Base-by-base conservation (phyloP, 2,329 filamentous ascomycete genomes). In the Cordyceps fumosorosea region DNA sequence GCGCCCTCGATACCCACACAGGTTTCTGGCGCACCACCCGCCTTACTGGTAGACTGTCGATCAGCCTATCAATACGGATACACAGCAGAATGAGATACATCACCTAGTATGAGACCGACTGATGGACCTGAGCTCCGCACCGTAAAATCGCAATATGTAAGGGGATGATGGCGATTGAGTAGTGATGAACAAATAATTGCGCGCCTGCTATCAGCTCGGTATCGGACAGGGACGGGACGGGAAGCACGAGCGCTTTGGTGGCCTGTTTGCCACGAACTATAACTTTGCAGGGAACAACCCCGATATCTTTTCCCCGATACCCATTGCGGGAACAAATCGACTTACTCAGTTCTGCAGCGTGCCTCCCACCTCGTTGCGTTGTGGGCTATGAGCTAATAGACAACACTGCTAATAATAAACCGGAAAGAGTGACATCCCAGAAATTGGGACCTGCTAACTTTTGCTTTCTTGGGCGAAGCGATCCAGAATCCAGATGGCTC, bases 291-390 rank as follows among this genome's bases (percentile, higher is more conserved):
- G 55, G 55, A 48, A n/a, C 20, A 40, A 48, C 7, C 55, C 55
- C 55, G 44, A 57, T 48, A 57, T 57, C 24, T 24, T 34, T 18
- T 3, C 44, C 37, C 56, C 24, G 22, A 32, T 52, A 29, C 34
- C 56, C 47, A 52, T n/a, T 32, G 56, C 56, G 34, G 56, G 56
- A 59, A 37, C 44, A 52, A 59, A 50, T 59, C 56, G 50, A 52
- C 47, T 52, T 59, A 22, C 47, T 3, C 1, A 29, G 3, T 29
- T 29, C 5, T 1, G 29, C 32, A 32, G 18, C 47, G 42, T 37
- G 26, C 26, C 16, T 44, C 5, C 34, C 6, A 44, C 16, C 14
- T 16, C 10, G 37, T 40, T 7, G 16, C 22, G 20, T 37, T 56
- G 45, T 26, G 18, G 47, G 34, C 24, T 48, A 26, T 24, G 32